Conservation (phyloP, 2,329 filamentous ascomycete genomes). For the Aspergillus arachidicola region DNA sequence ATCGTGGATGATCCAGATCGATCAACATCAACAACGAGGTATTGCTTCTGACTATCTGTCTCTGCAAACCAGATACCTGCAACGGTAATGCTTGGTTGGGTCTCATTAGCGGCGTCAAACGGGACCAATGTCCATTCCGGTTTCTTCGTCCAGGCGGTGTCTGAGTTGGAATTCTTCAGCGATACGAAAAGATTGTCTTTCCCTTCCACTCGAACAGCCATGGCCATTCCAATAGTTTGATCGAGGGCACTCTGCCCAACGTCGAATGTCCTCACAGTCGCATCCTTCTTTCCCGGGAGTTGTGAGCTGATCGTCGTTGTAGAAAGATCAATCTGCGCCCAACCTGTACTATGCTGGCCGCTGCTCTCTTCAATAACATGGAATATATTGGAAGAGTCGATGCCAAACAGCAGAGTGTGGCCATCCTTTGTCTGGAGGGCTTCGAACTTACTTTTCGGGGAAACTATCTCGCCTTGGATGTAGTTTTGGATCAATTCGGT, state of each 20-base stretch:
- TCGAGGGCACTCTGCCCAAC: constrained; percentile 10
- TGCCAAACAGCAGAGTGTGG: constrained; percentile 4
- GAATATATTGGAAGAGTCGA: constrained; percentile 5
- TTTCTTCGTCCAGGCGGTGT: constrained; percentile 2
- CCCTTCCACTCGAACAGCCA: background rate
- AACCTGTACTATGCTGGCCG: constrained; percentile 3
- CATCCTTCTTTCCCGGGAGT: constrained; percentile 3
- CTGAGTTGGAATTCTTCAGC: background rate
- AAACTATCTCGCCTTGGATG: constrained; percentile 7
- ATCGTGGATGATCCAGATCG: background rate
- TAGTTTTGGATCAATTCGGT: constrained; percentile 12
- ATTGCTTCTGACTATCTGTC: background rate
- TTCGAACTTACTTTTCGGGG: constrained; percentile 7
- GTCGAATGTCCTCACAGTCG: constrained; percentile 6
- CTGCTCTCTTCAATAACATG: constrained; percentile 11
- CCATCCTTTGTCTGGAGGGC: constrained; percentile 10
- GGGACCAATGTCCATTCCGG: constrained; percentile 7
- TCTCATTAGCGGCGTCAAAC: constrained; percentile 1
- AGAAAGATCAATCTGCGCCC: constrained; percentile 8
- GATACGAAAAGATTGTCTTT: constrained; percentile 11
- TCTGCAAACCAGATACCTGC: constrained; percentile 3
- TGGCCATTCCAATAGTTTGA: constrained; percentile 6
- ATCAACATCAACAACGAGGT: constrained; percentile 10
- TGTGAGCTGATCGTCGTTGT: background rate
- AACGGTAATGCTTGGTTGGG: background rate